Base-by-base conservation (phyloP, 805 yeast genomes). In the Sugiyamaella smithiae region DNA sequence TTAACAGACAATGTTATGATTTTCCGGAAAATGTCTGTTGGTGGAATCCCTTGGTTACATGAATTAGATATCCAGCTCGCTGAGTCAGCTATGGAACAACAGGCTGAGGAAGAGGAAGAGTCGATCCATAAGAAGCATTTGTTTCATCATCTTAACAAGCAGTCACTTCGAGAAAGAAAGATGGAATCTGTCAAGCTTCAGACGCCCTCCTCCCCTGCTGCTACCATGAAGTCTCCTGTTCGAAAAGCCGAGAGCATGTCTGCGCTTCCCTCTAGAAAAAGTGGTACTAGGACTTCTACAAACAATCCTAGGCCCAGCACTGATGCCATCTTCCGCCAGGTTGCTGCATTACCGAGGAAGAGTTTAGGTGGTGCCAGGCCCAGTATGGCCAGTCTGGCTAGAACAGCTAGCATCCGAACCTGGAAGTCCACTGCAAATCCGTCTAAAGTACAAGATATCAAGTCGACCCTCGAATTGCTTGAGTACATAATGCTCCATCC, bases 1-100 rank as follows among this genome's bases (percentile, higher is more conserved):
- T 74, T 93, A 52, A 93, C 99, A 0, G 98, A 93, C 59, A 93
- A 93, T 63, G 70, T 83, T 58, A 93, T 93, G 99, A 70, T 91
- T 23, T 93, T 93, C 65, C 75, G 97, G 40, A 90, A 90, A 61
- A 78, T 91, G 57, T 80, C 95, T 7, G 83, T 93, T 4, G 84
- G 85, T 46, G 99, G 99, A 1, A 75, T 84, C 2, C 81, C 95
- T 4, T 93, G 97, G 97, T 61, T 81, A 7, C 99, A 93, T 66
- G 89, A 84, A 52, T 65, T 80, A 23, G 88, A 81, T 57, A 52
- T 76, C 22, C 63, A 73, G 43, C 56, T 71, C 12, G 62, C 56
- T 2, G 63, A 58, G 7, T 53, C 61, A 14, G 68, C 53, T 11
- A 12, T 20, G 7, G 28, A 29, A 16, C 14, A 20, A n/a, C 59